Conservation (phyloP, 805 yeast genomes). For the Monosporozyma siamensis region DNA sequence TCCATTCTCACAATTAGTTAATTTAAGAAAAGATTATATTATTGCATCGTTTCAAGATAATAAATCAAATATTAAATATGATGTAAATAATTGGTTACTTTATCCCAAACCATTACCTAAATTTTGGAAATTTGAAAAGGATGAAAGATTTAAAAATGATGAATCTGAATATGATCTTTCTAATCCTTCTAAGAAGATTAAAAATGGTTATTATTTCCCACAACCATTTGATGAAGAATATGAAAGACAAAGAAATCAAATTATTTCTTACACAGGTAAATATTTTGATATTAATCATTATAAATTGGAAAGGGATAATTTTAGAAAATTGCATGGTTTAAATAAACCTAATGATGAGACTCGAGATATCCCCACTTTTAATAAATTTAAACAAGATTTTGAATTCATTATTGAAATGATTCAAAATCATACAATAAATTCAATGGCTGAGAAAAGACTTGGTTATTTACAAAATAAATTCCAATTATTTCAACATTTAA, state of each 20-base stretch:
- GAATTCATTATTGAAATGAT: conserved; percentile 15
- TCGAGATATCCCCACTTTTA: conserved; percentile 22
- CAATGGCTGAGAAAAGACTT: conserved; percentile 23
- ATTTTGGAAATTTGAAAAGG: conserved; percentile 34
- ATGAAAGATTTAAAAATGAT: conserved; percentile 21
- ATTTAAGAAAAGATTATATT: conserved; percentile 59
- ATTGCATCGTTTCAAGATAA: conserved; percentile 56
- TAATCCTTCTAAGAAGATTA: background rate
- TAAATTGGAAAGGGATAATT: conserved; percentile 7
- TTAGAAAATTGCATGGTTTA: background rate
- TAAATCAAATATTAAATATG: conserved; percentile 64
- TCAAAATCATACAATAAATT: conserved; percentile 12
- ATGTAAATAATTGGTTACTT: conserved; percentile 51
- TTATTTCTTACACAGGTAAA: conserved; percentile 28
- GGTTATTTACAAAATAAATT: conserved; percentile 29
- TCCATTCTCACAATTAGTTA: conserved; percentile 26
- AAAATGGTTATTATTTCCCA: conserved; percentile 7
- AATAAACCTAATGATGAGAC: background rate
- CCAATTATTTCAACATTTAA: conserved; percentile 30
- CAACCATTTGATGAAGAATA: conserved; percentile 16
- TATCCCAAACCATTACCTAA: conserved; percentile 65
- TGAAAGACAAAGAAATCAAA: background rate
- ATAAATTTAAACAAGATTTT: conserved; percentile 28
- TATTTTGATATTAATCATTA: conserved; percentile 28
- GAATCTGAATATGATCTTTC: conserved; percentile 10